These are phyloP conservation scores for Saccharum officinarum DNA, from an alignment of 176 grass and related monocot genomes.

Conservation along the genomic window DNA sequence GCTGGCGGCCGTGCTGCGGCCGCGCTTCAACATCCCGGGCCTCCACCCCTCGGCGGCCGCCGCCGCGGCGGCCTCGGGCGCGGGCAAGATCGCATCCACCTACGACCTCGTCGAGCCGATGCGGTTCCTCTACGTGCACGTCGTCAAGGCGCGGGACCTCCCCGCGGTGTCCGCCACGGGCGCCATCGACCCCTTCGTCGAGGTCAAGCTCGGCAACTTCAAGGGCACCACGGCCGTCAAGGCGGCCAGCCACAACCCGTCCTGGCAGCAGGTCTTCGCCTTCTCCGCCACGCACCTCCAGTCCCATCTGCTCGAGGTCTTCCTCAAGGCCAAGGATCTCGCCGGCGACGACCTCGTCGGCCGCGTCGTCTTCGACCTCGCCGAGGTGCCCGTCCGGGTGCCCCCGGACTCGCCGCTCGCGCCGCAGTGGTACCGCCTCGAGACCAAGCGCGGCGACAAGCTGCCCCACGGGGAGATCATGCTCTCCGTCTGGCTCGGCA, in stretches of 20 bases:
- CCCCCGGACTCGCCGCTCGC: slow-evolving; percentile 91
- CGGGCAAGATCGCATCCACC: slow-evolving; percentile 81
- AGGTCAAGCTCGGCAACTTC: slow-evolving; percentile 97
- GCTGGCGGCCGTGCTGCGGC: slow-evolving; percentile 61
- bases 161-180: slow-evolving; percentile 64
- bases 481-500: slow-evolving; percentile 95
- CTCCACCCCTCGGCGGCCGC: slow-evolving; percentile 42
- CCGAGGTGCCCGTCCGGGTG: slow-evolving; percentile 76
- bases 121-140: slow-evolving; percentile 87
- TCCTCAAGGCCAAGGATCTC: slow-evolving; percentile 75
- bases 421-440: slow-evolving; percentile 88
- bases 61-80: neutral
- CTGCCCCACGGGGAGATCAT: slow-evolving; percentile 75
- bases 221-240: slow-evolving; percentile 55
- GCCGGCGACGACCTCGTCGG: slow-evolving; percentile 74
- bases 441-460: slow-evolving; percentile 68
- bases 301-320: slow-evolving; percentile 69
- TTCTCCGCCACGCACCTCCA: slow-evolving; percentile 75
- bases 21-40: slow-evolving; percentile 65
- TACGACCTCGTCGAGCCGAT: slow-evolving; percentile 95
- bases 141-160: slow-evolving; percentile 88
- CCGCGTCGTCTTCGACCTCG: slow-evolving; percentile 68
- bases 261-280: slow-evolving; percentile 89
- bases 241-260: slow-evolving; percentile 48
- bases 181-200: slow-evolving; percentile 76